These are phyloP conservation scores for Dalechampia spathulata DNA, from an alignment of 441 rosid species.

Conservation along the genomic window DNA sequence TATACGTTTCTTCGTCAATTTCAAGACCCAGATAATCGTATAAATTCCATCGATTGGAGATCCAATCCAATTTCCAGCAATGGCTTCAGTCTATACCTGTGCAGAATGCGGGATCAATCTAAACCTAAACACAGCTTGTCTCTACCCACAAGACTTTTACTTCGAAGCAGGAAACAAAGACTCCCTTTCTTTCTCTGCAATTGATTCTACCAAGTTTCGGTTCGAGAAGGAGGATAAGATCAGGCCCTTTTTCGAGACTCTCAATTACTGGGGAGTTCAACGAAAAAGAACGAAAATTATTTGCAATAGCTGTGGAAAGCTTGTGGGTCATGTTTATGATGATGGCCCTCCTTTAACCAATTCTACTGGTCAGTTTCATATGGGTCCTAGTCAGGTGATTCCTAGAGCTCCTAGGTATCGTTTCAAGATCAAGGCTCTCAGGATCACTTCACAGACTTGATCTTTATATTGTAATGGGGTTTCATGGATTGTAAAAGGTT, in stretches of 20 bases:
- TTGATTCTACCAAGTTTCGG: slow-evolving; percentile 60
- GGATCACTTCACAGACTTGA: slow-evolving; percentile 55
- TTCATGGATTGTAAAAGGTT: neutral
- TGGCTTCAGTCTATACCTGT: slow-evolving; percentile 71
- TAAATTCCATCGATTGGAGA: neutral
- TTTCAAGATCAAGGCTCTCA: slow-evolving; percentile 67
- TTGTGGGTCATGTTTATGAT: slow-evolving; percentile 72
- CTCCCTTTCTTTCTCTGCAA: slow-evolving; percentile 59
- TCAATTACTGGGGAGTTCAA: slow-evolving; percentile 87
- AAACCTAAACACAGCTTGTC: slow-evolving; percentile 41
- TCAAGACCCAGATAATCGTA: neutral
- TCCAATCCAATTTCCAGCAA: slow-evolving; percentile 4
- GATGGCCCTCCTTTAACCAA: slow-evolving; percentile 77
- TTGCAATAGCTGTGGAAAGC: slow-evolving; percentile 54
- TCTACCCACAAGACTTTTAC: slow-evolving; percentile 70
- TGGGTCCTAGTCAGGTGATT: slow-evolving; percentile 87
- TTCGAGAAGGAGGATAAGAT: slow-evolving; percentile 82
- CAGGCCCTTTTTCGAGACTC: slow-evolving; percentile 76
- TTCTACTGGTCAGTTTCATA: slow-evolving; percentile 63
- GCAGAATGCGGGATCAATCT: slow-evolving; percentile 66
- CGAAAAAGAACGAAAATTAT: slow-evolving; percentile 64
- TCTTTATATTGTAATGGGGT: neutral
- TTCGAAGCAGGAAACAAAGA: slow-evolving; percentile 96
- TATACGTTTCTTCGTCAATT: neutral
- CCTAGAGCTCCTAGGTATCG: slow-evolving; percentile 78